Evolutionary conservation across 2,329 filamentous ascomycete species (phyloP).

Genomic region (Arthrobotrys pseudoclavata): DNA sequence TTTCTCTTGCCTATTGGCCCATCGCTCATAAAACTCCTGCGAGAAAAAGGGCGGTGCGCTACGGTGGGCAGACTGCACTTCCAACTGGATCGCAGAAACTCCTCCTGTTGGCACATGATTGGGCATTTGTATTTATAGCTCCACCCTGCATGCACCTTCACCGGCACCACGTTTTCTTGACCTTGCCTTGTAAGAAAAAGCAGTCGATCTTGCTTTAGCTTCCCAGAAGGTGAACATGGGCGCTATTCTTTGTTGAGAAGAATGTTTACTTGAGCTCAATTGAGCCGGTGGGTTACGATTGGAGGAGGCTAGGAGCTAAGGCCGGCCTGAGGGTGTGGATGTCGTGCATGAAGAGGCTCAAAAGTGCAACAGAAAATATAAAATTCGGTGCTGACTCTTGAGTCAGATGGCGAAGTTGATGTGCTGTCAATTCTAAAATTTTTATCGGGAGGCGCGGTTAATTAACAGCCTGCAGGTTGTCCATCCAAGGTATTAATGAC

Average conservation of each 20-base stretch:
- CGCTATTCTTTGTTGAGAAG: conserved; percentile 57
- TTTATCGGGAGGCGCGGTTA: not conserved
- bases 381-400: conserved; percentile 22
- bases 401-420: conserved; percentile 46
- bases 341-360: conserved; percentile 54
- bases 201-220: conserved; percentile 42
- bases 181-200: conserved; percentile 37
- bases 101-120: conserved; percentile 49
- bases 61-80: conserved; percentile 43
- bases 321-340: conserved; percentile 40
- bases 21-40: conserved; percentile 36
- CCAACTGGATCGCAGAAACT: conserved; percentile 54
- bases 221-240: conserved; percentile 45
- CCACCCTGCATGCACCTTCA: conserved; percentile 58
- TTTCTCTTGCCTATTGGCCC: conserved; percentile 34
- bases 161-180: conserved; percentile 54
- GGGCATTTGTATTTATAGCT: conserved; percentile 57
- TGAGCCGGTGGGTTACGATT: conserved; percentile 22
- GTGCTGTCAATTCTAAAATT: conserved; percentile 50
- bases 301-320: conserved; percentile 29
- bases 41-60: conserved; percentile 30
- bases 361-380: conserved; percentile 39
- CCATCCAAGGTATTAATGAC: not conserved
- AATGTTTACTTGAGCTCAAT: conserved; percentile 48
- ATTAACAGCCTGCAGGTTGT: not conserved